Evolutionary conservation across 2,329 filamentous ascomycete species (phyloP).

Genomic region (Cadophora sp.): DNA sequence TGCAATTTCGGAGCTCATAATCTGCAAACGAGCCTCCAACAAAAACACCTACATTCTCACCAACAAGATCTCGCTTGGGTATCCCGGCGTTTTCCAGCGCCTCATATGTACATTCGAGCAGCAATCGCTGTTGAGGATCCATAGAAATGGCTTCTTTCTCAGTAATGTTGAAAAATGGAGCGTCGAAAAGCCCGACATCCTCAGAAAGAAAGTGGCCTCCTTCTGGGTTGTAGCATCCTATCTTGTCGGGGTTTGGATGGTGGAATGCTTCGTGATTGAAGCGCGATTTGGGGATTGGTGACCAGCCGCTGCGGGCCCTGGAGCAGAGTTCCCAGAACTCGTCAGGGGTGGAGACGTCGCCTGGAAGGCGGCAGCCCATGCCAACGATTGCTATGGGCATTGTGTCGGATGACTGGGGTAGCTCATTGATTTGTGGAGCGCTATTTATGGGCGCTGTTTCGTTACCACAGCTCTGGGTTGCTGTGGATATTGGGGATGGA

Average conservation of each 20-base stretch:
- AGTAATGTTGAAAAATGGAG: slow-evolving; percentile 41
- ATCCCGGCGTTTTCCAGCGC: slow-evolving; percentile 40
- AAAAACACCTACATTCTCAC: slow-evolving; percentile 51
- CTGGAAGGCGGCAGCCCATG: slow-evolving; percentile 48
- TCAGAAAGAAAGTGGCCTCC: slow-evolving; percentile 40
- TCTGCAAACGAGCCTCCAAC: slow-evolving; percentile 52
- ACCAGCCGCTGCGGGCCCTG: slow-evolving; percentile 47
- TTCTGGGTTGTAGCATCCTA: slow-evolving; percentile 35
- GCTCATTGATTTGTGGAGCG: neutral
- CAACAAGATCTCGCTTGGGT: slow-evolving; percentile 31
- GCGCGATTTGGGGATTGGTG: slow-evolving; percentile 42
- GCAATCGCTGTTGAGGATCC: slow-evolving; percentile 40
- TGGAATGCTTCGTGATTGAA: slow-evolving; percentile 60
- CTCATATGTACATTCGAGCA: slow-evolving; percentile 40
- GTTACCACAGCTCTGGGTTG: neutral
- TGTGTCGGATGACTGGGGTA: neutral
- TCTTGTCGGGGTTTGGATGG: slow-evolving; percentile 53
- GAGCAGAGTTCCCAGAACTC: slow-evolving; percentile 49
- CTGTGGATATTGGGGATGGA: neutral
- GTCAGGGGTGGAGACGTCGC: slow-evolving; percentile 46
- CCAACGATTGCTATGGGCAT: slow-evolving; percentile 46
- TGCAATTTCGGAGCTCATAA: slow-evolving; percentile 25
- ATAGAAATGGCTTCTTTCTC: slow-evolving; percentile 42
- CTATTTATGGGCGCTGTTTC: neutral
- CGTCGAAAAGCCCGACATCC: slow-evolving; percentile 40